These are phyloP conservation scores for Akanthomyces dipterigenus DNA, from an alignment of 2,329 filamentous ascomycete species.

Conservation along the genomic window DNA sequence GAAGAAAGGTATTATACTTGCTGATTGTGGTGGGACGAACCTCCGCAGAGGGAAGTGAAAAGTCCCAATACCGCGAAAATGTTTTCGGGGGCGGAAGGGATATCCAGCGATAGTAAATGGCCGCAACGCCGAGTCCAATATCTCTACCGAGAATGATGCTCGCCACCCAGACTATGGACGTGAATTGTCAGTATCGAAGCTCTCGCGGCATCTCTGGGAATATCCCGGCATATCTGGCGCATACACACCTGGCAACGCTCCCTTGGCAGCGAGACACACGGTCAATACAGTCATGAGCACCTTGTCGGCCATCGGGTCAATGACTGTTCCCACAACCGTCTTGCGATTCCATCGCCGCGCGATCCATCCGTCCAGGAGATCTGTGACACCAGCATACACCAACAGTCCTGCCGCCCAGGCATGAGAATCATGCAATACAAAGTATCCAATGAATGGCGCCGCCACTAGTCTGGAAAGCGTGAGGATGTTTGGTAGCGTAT, in stretches of 20 bases:
- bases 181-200: background rate
- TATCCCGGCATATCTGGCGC: background rate
- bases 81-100: constrained; percentile 91
- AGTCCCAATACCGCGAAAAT: constrained; percentile 91
- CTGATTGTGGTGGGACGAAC: constrained; percentile 77
- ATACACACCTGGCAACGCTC: constrained; percentile 65
- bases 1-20: constrained; percentile 90
- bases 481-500: constrained; percentile 90
- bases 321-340: constrained; percentile 89
- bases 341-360: constrained; percentile 80
- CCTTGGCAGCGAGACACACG: constrained; percentile 76
- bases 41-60: constrained; percentile 80
- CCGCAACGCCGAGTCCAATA: constrained; percentile 71
- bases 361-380: constrained; percentile 90
- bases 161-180: constrained; percentile 66
- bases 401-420: constrained; percentile 78
- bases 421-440: constrained; percentile 78
- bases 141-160: constrained; percentile 88
- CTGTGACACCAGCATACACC: constrained; percentile 83
- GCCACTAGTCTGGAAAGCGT: constrained; percentile 80
- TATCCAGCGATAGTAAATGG: constrained; percentile 94
- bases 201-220: background rate
- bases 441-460: constrained; percentile 80
- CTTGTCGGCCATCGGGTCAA: constrained; percentile 97
- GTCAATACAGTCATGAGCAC: constrained; percentile 90